Evolutionary conservation across 2,329 filamentous ascomycete species (phyloP).

Genomic region (Escovopsis sp.): DNA sequence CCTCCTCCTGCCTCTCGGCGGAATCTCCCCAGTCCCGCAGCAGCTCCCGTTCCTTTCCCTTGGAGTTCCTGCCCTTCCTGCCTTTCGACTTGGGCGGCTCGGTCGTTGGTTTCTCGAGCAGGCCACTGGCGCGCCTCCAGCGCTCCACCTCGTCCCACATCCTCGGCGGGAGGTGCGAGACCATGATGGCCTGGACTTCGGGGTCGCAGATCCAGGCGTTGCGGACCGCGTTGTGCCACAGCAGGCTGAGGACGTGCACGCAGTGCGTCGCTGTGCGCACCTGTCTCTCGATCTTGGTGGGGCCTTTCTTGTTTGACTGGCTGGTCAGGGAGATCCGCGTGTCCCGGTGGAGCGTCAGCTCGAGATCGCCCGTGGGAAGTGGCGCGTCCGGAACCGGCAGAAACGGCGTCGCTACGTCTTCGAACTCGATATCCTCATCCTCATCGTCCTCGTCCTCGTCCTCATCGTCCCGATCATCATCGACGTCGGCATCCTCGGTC

Average conservation of each 20-base stretch:
- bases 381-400: conserved; percentile 32
- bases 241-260: conserved; percentile 71
- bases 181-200: conserved; percentile 59
- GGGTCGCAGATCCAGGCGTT: conserved; percentile 75
- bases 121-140: conserved; percentile 55
- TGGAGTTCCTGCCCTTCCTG: conserved; percentile 14
- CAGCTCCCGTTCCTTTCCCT: conserved; percentile 1
- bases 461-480: conserved; percentile 18
- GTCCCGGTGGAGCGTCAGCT: conserved; percentile 53
- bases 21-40: conserved; percentile 53
- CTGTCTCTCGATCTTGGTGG: conserved; percentile 68
- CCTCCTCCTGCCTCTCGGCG: conserved; percentile 55
- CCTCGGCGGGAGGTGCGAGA: conserved; percentile 55
- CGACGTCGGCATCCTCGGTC: conserved; percentile 11
- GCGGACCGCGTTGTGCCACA: conserved; percentile 79
- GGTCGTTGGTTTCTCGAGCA: conserved; percentile 28
- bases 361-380: conserved; percentile 49
- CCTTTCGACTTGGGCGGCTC: conserved; percentile 15
- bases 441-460: conserved; percentile 38
- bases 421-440: conserved; percentile 39
- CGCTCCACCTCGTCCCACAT: conserved; percentile 60
- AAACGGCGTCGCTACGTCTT: conserved; percentile 50
- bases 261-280: conserved; percentile 71
- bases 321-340: conserved; percentile 46
- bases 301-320: conserved; percentile 59